Conservation (phyloP, 2,329 filamentous ascomycete genomes). For the Diplocarpon rosae region DNA sequence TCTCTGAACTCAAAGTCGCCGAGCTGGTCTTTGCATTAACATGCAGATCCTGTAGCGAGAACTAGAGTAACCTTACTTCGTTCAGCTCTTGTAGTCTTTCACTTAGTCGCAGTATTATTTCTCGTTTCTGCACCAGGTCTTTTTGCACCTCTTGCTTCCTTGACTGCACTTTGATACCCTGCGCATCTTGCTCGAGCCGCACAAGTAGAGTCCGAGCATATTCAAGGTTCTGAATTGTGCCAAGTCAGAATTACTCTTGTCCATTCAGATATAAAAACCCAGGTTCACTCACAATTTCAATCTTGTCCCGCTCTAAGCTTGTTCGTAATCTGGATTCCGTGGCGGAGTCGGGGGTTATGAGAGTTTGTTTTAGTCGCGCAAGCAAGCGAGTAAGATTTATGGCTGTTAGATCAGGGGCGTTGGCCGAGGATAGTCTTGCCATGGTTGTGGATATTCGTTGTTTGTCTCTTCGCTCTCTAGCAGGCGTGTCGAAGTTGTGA, state of each 20-base stretch:
- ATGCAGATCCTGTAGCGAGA: background rate
- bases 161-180: slow-evolving; percentile 44
- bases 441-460: slow-evolving; percentile 11
- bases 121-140: slow-evolving; percentile 54
- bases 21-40: slow-evolving; percentile 10
- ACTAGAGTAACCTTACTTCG: slow-evolving; percentile 35
- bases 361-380: slow-evolving; percentile 50
- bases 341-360: slow-evolving; percentile 51
- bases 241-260: background rate
- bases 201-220: slow-evolving; percentile 59
- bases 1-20: slow-evolving; percentile 16
- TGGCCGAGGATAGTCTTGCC: slow-evolving; percentile 19
- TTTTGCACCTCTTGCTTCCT: slow-evolving; percentile 50
- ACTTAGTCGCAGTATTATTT: slow-evolving; percentile 52
- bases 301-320: slow-evolving; percentile 54
- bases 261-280: background rate
- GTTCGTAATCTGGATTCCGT: slow-evolving; percentile 44
- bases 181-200: slow-evolving; percentile 58
- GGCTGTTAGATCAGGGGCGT: slow-evolving; percentile 15
- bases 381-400: slow-evolving; percentile 52
- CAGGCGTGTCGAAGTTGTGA: background rate
- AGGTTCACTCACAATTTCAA: slow-evolving; percentile 34
- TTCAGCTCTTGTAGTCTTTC: slow-evolving; percentile 58
- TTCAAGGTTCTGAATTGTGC: slow-evolving; percentile 49
- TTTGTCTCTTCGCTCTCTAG: background rate